Conservation (phyloP, 2,329 filamentous ascomycete genomes). For the Taxawa tesnikishii region DNA sequence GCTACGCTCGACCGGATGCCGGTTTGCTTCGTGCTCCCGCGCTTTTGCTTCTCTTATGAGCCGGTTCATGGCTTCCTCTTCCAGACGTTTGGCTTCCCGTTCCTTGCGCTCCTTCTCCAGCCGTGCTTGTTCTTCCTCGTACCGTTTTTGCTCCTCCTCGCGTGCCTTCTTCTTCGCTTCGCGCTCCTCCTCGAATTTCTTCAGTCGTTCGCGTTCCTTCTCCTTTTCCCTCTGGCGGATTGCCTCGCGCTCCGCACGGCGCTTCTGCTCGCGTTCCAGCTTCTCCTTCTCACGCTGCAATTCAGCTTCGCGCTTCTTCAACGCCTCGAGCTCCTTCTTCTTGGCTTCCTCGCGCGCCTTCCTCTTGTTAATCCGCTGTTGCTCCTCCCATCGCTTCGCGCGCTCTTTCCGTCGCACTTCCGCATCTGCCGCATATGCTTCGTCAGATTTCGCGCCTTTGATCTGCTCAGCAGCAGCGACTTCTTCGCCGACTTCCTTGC, state of each 20-base stretch:
- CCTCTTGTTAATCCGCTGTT: conserved; percentile 46
- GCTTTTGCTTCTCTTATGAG: conserved; percentile 43
- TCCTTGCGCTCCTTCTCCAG: conserved; percentile 24
- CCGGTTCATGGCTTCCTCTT: conserved; percentile 38
- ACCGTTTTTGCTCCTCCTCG: conserved; percentile 41
- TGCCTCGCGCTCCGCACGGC: conserved; percentile 35
- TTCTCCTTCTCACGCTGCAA: conserved; percentile 27
- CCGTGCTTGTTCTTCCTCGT: conserved; percentile 33
- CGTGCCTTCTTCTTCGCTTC: conserved; percentile 24
- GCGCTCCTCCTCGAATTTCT: conserved; percentile 38
- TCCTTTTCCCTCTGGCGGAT: conserved; percentile 31
- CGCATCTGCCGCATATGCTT: conserved; percentile 59
- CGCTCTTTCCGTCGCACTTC: conserved; percentile 47
- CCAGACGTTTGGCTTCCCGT: conserved; percentile 42
- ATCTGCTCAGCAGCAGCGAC: conserved; percentile 52
- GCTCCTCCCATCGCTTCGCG: conserved; percentile 48
- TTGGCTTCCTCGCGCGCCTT: conserved; percentile 50
- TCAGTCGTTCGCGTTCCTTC: conserved; percentile 42
- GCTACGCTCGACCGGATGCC: conserved; percentile 19
- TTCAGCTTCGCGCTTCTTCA: conserved; percentile 36
- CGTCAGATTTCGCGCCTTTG: conserved; percentile 59
- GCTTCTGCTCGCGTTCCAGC: conserved; percentile 34
- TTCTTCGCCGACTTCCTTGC: conserved; percentile 56
- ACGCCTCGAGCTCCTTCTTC: conserved; percentile 35
- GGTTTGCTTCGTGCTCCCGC: conserved; percentile 32